Evolutionary conservation across 2,329 filamentous ascomycete species (phyloP).

Genomic region (Arthrobotrys sphaeroides): DNA sequence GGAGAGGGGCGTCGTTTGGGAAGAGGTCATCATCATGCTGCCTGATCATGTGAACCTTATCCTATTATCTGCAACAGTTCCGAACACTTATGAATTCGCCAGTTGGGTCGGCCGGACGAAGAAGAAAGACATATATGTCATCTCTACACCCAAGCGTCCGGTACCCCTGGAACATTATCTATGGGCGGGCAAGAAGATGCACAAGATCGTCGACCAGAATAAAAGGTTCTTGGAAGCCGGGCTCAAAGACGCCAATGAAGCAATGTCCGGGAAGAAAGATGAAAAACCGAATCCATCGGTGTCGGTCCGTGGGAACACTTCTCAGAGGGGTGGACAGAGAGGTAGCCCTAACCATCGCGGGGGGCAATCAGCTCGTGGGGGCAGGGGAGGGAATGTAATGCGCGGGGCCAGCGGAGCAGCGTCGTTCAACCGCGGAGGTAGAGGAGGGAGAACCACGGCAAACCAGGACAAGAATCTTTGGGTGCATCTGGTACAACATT

Average conservation of each 20-base stretch:
- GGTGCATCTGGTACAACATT: conserved; percentile 92
- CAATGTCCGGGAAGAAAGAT: conserved; percentile 83
- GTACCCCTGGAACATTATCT: conserved; percentile 95
- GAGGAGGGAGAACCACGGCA: conserved; percentile 83
- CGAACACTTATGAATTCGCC: conserved; percentile 96
- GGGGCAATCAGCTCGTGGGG: conserved; percentile 66
- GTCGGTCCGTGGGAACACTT: conserved; percentile 57
- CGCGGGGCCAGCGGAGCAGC: conserved; percentile 64
- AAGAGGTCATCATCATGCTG: conserved; percentile 99
- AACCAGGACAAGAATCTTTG: conserved; percentile 96
- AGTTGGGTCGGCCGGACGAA: conserved; percentile 98
- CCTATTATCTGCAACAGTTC: conserved; percentile 91
- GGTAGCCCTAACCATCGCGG: conserved; percentile 68
- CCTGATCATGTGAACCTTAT: conserved; percentile 97
- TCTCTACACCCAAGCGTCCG: conserved; percentile 93
- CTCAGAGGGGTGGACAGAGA: conserved; percentile 63
- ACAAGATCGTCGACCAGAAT: conserved; percentile 92
- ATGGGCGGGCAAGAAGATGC: conserved; percentile 90
- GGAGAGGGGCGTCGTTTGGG: conserved; percentile 94
- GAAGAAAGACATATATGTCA: conserved; percentile 98
- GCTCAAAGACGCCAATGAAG: conserved; percentile 91
- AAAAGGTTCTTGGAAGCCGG: conserved; percentile 82
- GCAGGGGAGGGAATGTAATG: conserved; percentile 62
- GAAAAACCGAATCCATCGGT: conserved; percentile 63
- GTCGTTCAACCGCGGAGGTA: conserved; percentile 79